These are phyloP conservation scores for Pseudogymnoascus sp. DNA, from an alignment of 2,329 filamentous ascomycete species.

Conservation along the genomic window DNA sequence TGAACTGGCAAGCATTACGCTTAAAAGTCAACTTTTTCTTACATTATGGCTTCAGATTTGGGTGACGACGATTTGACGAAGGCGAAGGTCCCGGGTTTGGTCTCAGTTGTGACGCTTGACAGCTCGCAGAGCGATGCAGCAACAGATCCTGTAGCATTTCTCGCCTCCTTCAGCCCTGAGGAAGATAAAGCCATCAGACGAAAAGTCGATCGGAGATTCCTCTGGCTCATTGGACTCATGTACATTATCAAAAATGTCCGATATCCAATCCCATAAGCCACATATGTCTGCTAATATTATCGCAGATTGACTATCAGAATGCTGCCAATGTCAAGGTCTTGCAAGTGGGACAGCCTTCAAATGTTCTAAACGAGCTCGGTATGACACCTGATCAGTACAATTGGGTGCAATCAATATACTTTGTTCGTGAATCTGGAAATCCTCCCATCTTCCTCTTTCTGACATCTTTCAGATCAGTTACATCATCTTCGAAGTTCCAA, in stretches of 20 bases:
- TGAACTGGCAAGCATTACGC: background rate
- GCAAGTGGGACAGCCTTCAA: slow-evolving; percentile 31
- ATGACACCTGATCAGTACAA: slow-evolving; percentile 36
- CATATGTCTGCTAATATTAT: background rate
- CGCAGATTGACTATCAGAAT: slow-evolving; percentile 32
- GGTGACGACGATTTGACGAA: slow-evolving; percentile 12
- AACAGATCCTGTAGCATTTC: slow-evolving; percentile 23
- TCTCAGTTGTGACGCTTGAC: background rate
- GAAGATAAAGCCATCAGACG: slow-evolving; percentile 33
- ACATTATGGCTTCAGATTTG: background rate
- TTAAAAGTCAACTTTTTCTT: background rate
- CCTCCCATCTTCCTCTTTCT: background rate
- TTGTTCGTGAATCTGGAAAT: slow-evolving; percentile 22
- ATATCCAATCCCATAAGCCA: slow-evolving; percentile 4
- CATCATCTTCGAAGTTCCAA: slow-evolving; percentile 34
- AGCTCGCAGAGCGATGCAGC: slow-evolving; percentile 14
- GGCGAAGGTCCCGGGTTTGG: background rate
- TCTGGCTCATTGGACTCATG: slow-evolving; percentile 33
- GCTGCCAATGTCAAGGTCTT: slow-evolving; percentile 35
- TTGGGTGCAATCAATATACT: slow-evolving; percentile 33
- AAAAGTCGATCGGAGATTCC: slow-evolving; percentile 33
- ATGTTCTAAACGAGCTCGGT: slow-evolving; percentile 31
- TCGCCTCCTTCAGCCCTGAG: slow-evolving; percentile 31
- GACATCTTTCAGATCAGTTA: slow-evolving; percentile 27
- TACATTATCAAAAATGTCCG: slow-evolving; percentile 35